These are phyloP conservation scores for Wallacemonas sp. DNA, from an alignment of 208 protist genomes.

Conservation along the genomic window DNA sequence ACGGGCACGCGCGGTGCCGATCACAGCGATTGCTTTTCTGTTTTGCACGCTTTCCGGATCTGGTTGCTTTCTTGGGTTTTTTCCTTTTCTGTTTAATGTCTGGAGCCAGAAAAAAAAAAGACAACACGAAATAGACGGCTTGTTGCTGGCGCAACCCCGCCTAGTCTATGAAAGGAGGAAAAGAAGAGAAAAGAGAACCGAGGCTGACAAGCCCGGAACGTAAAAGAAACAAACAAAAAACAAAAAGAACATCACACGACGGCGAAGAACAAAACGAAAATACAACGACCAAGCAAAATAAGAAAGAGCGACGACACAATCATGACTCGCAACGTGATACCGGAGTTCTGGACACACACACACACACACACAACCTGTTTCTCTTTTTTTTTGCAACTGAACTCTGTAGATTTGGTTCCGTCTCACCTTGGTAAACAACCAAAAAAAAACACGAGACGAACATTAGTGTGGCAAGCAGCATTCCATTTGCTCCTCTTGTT, in stretches of 20 bases:
- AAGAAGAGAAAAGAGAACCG: not conserved
- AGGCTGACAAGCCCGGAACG: not conserved
- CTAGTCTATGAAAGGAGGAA: constrained; percentile 10
- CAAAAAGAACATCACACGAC: not conserved
- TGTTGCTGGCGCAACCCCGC: not conserved
- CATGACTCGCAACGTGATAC: not conserved
- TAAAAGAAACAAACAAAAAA: constrained; percentile 22
- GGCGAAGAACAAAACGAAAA: not conserved
- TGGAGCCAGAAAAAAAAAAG: not conserved
- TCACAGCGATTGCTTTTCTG: not conserved
- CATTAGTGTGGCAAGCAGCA: no score
- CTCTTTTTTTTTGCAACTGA: no score
- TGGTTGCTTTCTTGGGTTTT: not conserved
- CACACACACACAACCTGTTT: no score
- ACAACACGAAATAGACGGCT: not conserved
- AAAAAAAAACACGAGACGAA: no score
- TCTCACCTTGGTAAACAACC: no score
- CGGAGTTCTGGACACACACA: no score
- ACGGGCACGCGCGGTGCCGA: no score
- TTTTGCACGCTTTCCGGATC: not conserved
- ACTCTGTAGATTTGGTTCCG: no score
- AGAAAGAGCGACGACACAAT: not conserved
- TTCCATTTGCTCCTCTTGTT: no score
- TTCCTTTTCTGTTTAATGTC: not conserved
- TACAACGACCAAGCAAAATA: no score